Evolutionary conservation across 2,329 filamentous ascomycete genomes (phyloP).

Genomic region (Aspergillus sp.): DNA sequence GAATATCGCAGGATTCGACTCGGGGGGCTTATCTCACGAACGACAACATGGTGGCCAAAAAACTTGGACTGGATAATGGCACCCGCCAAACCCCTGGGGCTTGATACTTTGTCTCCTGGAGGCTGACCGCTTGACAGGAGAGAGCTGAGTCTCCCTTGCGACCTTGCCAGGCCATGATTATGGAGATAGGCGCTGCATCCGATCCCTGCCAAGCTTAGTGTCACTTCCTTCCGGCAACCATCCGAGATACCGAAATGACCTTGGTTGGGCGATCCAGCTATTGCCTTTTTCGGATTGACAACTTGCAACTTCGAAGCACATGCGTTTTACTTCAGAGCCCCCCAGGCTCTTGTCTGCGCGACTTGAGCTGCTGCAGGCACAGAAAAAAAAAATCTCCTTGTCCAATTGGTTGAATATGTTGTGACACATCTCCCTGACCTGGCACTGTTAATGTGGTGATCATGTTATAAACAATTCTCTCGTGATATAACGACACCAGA

Average conservation of each 20-base stretch:
- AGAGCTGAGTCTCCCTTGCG: not conserved
- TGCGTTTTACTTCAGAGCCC: not conserved
- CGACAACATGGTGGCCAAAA: not conserved
- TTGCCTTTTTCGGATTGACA: not conserved
- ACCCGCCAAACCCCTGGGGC: not conserved
- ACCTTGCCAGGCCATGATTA: not conserved
- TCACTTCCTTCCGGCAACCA: not conserved
- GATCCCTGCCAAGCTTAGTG: slow-evolving; percentile 8
- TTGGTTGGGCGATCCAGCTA: not conserved
- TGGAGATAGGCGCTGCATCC: slow-evolving; percentile 11
- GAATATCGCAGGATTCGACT: slow-evolving; percentile 1
- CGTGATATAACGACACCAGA: not conserved
- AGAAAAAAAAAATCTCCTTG: not conserved
- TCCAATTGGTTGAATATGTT: not conserved
- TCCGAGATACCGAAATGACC: slow-evolving; percentile 8
- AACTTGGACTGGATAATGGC: not conserved
- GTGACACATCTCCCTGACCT: not conserved
- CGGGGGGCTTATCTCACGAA: not conserved
- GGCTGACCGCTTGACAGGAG: not conserved
- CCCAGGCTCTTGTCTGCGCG: too few species aligned
- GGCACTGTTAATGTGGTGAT: not conserved
- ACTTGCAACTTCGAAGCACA: not conserved
- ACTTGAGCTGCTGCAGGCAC: not conserved
- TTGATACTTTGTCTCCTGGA: not conserved
- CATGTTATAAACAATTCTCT: not conserved